Evolutionary conservation across 2,329 filamentous ascomycete genomes (phyloP).

Genomic region (Cordyceps sp.): DNA sequence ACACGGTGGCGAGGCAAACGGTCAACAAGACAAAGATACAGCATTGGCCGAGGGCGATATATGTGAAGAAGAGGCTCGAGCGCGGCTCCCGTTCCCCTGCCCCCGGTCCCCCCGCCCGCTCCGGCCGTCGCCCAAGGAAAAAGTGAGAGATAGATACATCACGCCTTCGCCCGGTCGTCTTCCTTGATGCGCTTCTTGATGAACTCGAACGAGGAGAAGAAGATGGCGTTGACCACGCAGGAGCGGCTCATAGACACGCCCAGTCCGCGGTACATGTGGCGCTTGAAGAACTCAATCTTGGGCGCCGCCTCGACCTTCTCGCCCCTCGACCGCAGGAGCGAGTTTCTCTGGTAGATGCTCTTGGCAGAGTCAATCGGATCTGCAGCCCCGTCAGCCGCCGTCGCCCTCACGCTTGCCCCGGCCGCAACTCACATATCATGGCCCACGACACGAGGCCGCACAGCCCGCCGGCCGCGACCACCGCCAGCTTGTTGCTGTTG

Average conservation of each 20-base stretch:
- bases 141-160: neutral
- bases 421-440: conserved; percentile 51
- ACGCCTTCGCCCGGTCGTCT: conserved; percentile 14
- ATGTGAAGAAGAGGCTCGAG: no score
- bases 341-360: conserved; percentile 71
- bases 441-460: conserved; percentile 79
- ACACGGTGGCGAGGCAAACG: no score
- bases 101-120: no score
- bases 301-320: conserved; percentile 46
- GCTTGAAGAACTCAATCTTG: conserved; percentile 62
- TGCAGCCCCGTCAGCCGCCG: conserved; percentile 10
- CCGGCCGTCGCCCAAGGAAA: no score
- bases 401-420: no score
- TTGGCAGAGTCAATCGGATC: conserved; percentile 69
- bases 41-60: no score
- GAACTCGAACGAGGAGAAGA: conserved; percentile 79
- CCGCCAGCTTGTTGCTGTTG: conserved; percentile 64
- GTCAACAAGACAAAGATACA: no score
- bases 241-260: conserved; percentile 72
- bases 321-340: conserved; percentile 52
- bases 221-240: conserved; percentile 72
- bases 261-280: conserved; percentile 66
- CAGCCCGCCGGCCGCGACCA: conserved; percentile 61
- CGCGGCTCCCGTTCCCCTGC: no score
- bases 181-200: conserved; percentile 55